Conservation (phyloP, 164 flowering plant species). For the Annona squamosa region DNA sequence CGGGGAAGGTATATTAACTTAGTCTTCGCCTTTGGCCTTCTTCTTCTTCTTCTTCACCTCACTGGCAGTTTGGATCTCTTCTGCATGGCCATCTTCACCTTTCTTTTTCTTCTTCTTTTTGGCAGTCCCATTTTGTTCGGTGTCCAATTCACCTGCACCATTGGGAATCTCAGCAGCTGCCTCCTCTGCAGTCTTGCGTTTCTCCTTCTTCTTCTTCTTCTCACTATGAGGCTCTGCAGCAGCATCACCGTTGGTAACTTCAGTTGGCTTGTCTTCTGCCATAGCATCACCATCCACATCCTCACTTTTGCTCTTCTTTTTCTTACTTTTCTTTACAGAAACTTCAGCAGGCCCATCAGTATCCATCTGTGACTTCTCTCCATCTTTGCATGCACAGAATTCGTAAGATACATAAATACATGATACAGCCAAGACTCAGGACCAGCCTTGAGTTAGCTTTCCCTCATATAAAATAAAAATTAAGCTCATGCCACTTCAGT, state of each 20-base stretch:
- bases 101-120: slow-evolving; percentile 76
- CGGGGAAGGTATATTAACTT: no score
- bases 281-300: slow-evolving; percentile 27
- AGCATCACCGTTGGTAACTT: slow-evolving; percentile 33
- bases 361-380: slow-evolving; percentile 26
- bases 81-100: slow-evolving; percentile 24
- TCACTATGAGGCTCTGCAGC: slow-evolving; percentile 30
- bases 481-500: no score
- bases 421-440: no score
- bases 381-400: slow-evolving; percentile 17
- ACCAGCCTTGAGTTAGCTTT: no score
- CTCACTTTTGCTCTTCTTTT: slow-evolving; percentile 42
- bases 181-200: slow-evolving; percentile 41
- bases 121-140: slow-evolving; percentile 36
- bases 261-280: slow-evolving; percentile 26
- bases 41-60: slow-evolving; percentile 55
- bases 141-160: slow-evolving; percentile 25
- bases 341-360: slow-evolving; percentile 20
- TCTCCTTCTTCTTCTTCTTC: slow-evolving; percentile 62
- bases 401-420: no score
- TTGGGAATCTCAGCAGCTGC: slow-evolving; percentile 19
- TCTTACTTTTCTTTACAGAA: slow-evolving; percentile 55
- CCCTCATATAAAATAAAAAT: no score
- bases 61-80: slow-evolving; percentile 25
- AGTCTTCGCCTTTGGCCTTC: slow-evolving; percentile 33